A percentile compares a stretch with the other conserved stretches of the same genome.
Conservation (phyloP, 768 basidiomycete genomes). For the Collybia mongolica region DNA sequence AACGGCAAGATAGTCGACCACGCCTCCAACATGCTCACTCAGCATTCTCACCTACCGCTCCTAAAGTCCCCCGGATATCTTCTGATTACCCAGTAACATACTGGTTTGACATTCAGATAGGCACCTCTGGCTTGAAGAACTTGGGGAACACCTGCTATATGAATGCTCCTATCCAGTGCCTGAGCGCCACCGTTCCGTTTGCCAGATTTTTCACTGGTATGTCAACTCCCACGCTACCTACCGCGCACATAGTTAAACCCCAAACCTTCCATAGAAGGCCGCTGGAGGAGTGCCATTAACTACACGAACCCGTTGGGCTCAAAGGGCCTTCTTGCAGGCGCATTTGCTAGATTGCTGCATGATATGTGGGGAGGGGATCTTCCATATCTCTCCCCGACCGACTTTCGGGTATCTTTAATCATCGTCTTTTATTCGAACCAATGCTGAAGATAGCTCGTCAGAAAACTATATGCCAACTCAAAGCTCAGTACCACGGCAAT, state of each 20-base stretch:
- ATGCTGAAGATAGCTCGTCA: background rate
- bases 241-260: slow-evolving; percentile 4
- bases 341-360: slow-evolving; percentile 81
- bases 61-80: slow-evolving; percentile 63
- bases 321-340: slow-evolving; percentile 75
- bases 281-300: slow-evolving; percentile 85
- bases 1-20: slow-evolving; percentile 75
- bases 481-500: slow-evolving; percentile 70
- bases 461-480: slow-evolving; percentile 2
- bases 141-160: slow-evolving; percentile 98
- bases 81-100: slow-evolving; percentile 82
- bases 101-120: slow-evolving; percentile 81
- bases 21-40: slow-evolving; percentile 39
- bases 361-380: slow-evolving; percentile 89
- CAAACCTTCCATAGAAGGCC: slow-evolving; percentile 50
- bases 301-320: slow-evolving; percentile 84
- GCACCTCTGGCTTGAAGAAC: slow-evolving; percentile 88
- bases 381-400: slow-evolving; percentile 76
- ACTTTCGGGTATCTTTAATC: slow-evolving; percentile 66
- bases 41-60: slow-evolving; percentile 27
- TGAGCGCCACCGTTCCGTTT: slow-evolving; percentile 93
- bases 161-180: slow-evolving; percentile 97
- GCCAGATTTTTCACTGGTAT: slow-evolving; percentile 88
- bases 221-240: slow-evolving; percentile 15
- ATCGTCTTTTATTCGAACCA: background rate